phyloP scores from a whole-genome alignment of 192 early-diverging fungal genomes.

The Phycomyces nitens region DNA sequence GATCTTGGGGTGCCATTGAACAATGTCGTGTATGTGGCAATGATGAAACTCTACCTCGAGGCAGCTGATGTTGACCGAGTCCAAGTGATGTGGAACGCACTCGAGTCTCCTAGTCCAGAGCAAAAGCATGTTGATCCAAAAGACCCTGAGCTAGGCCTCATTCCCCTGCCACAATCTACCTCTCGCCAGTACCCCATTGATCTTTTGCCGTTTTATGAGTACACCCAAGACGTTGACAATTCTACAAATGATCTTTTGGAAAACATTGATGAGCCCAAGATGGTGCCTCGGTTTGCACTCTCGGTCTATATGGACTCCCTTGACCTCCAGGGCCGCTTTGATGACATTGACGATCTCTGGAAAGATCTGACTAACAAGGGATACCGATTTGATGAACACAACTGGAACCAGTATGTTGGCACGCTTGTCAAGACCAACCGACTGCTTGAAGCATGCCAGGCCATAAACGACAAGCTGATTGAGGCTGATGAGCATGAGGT shows the following conservation, averaged over 20 bases:
- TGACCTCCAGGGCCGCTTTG: constrained; percentile 19
- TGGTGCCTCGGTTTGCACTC: constrained; percentile 33
- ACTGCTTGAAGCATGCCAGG: constrained; percentile 35
- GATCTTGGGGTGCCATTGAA: constrained; percentile 33
- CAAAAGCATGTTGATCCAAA: background rate
- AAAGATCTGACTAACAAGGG: constrained; percentile 20
- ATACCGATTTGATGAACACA: constrained; percentile 48
- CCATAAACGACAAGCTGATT: constrained; percentile 8
- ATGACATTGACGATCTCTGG: constrained; percentile 42
- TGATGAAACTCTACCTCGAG: constrained; percentile 46
- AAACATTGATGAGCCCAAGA: background rate
- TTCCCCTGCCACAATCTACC: background rate
- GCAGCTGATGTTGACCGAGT: constrained; percentile 43
- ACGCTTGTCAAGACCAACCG: constrained; percentile 32
- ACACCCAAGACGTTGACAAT: background rate
- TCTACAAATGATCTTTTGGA: no score
- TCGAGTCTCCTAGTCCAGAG: constrained; percentile 10
- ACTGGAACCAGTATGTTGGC: constrained; percentile 50
- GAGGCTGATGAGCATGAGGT: background rate
- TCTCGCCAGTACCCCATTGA: background rate
- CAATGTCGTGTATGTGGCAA: constrained; percentile 34
- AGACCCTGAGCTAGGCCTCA: background rate
- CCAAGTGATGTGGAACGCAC: constrained; percentile 41
- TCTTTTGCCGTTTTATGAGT: background rate
- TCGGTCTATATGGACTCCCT: constrained; percentile 49